Evolutionary conservation across 1,284 basidiomycete genomes (phyloP), one percentile per base, ranked within the genome.

Genomic region (Trichosporon inkin): DNA sequence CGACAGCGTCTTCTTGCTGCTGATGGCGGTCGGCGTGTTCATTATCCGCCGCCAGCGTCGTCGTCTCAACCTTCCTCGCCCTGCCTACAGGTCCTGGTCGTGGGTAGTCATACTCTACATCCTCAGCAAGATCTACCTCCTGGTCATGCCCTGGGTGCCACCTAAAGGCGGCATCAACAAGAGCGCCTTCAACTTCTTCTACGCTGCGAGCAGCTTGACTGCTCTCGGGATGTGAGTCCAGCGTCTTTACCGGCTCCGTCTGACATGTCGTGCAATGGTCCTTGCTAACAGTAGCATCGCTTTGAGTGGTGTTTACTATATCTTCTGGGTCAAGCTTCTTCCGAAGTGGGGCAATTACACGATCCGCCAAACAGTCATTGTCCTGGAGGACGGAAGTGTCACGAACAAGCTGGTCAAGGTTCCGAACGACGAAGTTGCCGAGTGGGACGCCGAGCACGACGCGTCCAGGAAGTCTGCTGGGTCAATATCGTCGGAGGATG

Each of bases 91-190:
- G 36, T 76, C 79, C 7, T 81, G 80, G 78, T 78, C 80, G 58
- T 62, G 67, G 6, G 79, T 67, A 10, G 56, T 75, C 32, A 17
- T 80, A 16, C 68, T 83, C 60, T 70, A 77, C 17, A 74, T 82
- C 49, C 57, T 75, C 0, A 68, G 79, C 61, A 72, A 75, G n/a
- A 67, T 81, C 14, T 81, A 80, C 65, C 68, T 83, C 13, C 76
- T 83, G 38, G 70, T 81, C 53, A 79, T 83, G 65, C 82, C 82
- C 6, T 83, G 78, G 78, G 68, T 79, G 14, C 79, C 78, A 1
- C 79, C 78, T 22, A 61, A 68, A 13, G 67, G 69, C 0, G 68
- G 69, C 14, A 57, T 68, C 63, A 66, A 68, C 36, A 61, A 52
- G 0, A 68, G 69, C 6, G 69, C 70, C 37, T 74, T 79, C 36